Percentiles rank a stretch among this genome's conserved stretches.
Conservation (phyloP, 2,329 filamentous ascomycete genomes). For the Exophiala sideris region DNA sequence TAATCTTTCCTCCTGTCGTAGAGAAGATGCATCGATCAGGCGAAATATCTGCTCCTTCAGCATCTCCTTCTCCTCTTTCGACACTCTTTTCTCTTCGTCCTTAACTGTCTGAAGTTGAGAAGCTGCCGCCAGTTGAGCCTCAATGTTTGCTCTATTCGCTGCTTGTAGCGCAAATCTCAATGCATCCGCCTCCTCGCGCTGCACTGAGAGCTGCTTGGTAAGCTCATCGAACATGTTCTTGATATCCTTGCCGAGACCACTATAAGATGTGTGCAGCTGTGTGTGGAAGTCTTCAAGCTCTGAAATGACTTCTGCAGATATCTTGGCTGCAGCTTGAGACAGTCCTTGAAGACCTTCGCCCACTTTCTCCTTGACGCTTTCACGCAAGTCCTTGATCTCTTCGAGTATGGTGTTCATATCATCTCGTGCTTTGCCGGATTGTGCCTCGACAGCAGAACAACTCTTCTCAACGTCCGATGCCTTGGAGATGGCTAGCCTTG, state of each 20-base stretch:
- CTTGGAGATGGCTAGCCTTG: slow-evolving; percentile 67
- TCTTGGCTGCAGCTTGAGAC: slow-evolving; percentile 78
- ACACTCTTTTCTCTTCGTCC: slow-evolving; percentile 70
- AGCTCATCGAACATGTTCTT: slow-evolving; percentile 81
- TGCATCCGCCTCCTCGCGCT: slow-evolving; percentile 71
- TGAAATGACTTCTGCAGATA: slow-evolving; percentile 81
- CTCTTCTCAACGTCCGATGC: slow-evolving; percentile 65
- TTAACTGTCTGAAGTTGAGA: slow-evolving; percentile 65
- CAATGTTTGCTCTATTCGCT: slow-evolving; percentile 65
- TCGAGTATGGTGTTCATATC: slow-evolving; percentile 89
- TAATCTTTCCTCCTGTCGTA: slow-evolving; percentile 69
- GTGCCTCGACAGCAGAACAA: slow-evolving; percentile 60
- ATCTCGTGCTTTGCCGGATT: slow-evolving; percentile 59
- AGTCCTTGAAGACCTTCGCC: slow-evolving; percentile 80
- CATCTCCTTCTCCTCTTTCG: slow-evolving; percentile 68
- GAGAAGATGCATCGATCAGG: slow-evolving; percentile 72
- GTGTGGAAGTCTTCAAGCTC: slow-evolving; percentile 82
- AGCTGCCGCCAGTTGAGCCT: slow-evolving; percentile 66
- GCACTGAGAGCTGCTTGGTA: slow-evolving; percentile 67
- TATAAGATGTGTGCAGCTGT: slow-evolving; percentile 79
- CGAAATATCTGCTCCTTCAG: slow-evolving; percentile 72
- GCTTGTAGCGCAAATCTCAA: slow-evolving; percentile 69
- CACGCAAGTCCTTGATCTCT: slow-evolving; percentile 84
- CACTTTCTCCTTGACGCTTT: slow-evolving; percentile 82
- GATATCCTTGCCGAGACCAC: slow-evolving; percentile 77